phyloP scores from a whole-genome alignment of 306 rosid genomes.

The Datisca glomerata region DNA sequence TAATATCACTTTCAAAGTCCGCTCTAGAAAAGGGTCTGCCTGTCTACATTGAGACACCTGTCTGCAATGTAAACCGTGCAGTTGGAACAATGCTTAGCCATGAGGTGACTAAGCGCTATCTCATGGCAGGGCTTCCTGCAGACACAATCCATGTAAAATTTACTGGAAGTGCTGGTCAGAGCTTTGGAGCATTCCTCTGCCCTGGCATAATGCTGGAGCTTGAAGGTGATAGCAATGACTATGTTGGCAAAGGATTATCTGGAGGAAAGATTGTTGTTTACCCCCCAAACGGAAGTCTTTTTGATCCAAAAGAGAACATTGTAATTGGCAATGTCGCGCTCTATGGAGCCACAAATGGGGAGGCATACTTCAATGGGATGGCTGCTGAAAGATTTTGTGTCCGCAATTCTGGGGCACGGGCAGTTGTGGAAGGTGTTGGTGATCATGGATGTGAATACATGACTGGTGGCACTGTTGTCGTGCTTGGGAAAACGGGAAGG shows the following conservation, averaged over 20 bases:
- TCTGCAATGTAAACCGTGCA: slow-evolving; percentile 73
- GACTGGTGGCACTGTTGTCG: slow-evolving; percentile 96
- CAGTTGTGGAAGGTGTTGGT: slow-evolving; percentile 98
- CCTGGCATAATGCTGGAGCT: slow-evolving; percentile 89
- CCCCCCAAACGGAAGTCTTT: slow-evolving; percentile 75
- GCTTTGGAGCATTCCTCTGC: slow-evolving; percentile 98
- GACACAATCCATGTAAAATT: slow-evolving; percentile 83
- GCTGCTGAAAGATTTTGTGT: slow-evolving; percentile 99
- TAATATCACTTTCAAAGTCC: slow-evolving; percentile 52
- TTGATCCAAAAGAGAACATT: slow-evolving; percentile 88
- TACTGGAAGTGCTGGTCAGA: slow-evolving; percentile 92
- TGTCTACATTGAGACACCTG: slow-evolving; percentile 71
- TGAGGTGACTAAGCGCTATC: slow-evolving; percentile 82
- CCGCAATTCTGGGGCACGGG: slow-evolving; percentile 93
- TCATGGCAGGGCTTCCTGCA: slow-evolving; percentile 74
- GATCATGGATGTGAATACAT: slow-evolving; percentile 99
- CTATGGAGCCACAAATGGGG: slow-evolving; percentile 88
- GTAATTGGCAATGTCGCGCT: slow-evolving; percentile 94
- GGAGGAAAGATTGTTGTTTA: slow-evolving; percentile 91
- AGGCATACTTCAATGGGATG: slow-evolving; percentile 98
- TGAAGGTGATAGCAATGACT: slow-evolving; percentile 97
- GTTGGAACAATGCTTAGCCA: slow-evolving; percentile 99
- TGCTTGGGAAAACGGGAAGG: slow-evolving; percentile 92
- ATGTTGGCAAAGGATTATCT: slow-evolving; percentile 92
- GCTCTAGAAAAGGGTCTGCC: slow-evolving; percentile 85